Conservation (phyloP, 176 grass and related monocot genomes). For the Alloteropsis semialata region DNA sequence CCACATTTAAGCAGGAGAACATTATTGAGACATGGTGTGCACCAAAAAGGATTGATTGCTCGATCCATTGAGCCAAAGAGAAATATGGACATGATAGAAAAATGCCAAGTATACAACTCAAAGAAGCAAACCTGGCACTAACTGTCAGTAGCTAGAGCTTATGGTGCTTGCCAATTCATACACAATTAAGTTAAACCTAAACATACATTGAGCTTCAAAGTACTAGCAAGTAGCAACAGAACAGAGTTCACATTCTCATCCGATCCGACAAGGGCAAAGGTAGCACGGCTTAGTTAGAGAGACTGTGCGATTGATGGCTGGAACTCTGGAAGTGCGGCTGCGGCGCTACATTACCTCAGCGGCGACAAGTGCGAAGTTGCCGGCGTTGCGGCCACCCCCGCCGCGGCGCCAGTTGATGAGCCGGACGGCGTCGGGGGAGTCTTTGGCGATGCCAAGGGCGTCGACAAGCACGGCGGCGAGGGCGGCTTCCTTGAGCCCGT, state of each 20-base stretch:
- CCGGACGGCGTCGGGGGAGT: constrained; percentile 72
- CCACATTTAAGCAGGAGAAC: not conserved
- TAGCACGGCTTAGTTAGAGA: not conserved
- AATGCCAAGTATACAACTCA: not conserved
- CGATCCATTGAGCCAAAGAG: not conserved
- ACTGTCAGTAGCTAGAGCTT: not conserved
- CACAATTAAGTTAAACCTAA: not conserved
- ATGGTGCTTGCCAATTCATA: not conserved
- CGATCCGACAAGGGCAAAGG: not conserved
- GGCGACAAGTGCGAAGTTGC: constrained; percentile 81
- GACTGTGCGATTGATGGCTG: not conserved
- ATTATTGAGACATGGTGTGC: not conserved
- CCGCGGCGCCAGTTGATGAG: constrained; percentile 85
- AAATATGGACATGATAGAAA: not conserved
- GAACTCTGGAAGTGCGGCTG: not conserved
- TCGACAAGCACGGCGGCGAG: constrained; percentile 75
- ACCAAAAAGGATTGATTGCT: not conserved
- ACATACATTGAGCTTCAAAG: not conserved
- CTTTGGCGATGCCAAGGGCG: constrained; percentile 83
- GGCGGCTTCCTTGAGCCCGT: constrained; percentile 89
- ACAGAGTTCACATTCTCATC: not conserved
- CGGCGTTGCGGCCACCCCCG: constrained; percentile 64
- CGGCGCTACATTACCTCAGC: constrained; percentile 54
- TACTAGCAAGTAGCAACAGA: not conserved
- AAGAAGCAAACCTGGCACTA: not conserved